These are phyloP conservation scores for Cymodocea nodosa DNA, from an alignment of 116 monocot species.

Conservation along the genomic window DNA sequence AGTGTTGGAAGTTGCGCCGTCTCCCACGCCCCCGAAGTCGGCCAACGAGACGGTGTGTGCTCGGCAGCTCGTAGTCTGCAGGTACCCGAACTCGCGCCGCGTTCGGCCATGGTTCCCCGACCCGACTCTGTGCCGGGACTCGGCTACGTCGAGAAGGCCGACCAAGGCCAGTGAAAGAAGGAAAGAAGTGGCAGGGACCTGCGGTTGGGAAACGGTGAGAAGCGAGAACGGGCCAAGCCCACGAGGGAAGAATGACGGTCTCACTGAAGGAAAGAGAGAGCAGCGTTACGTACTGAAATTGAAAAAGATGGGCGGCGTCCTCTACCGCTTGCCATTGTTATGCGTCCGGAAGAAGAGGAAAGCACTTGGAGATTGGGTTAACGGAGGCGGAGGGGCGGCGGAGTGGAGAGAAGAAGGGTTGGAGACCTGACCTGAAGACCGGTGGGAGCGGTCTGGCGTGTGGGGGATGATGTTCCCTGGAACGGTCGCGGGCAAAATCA, in stretches of 20 bases:
- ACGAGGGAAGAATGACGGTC: neutral
- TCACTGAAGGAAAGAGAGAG: neutral
- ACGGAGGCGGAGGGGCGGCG: neutral
- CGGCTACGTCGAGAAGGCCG: neutral
- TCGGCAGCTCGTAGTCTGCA: constrained; percentile 11
- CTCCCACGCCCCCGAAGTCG: constrained; percentile 76
- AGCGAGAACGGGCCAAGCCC: too few species aligned
- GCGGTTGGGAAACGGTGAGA: neutral
- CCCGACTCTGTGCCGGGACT: neutral
- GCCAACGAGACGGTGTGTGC: constrained; percentile 50
- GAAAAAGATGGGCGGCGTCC: neutral
- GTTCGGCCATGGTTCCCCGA: neutral
- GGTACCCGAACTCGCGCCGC: neutral
- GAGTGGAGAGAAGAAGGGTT: neutral
- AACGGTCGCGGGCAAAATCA: too few species aligned
- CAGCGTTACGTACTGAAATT: neutral
- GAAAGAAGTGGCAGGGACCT: neutral
- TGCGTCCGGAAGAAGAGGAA: neutral
- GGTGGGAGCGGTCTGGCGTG: too few species aligned
- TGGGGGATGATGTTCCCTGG: too few species aligned
- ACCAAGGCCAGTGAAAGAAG: neutral
- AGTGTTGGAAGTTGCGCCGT: constrained; percentile 70
- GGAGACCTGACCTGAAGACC: too few species aligned
- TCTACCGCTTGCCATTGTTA: too few species aligned
- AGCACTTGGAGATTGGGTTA: neutral